phyloP scores from a whole-genome alignment of 495 filamentous ascomycete species.

The Hypoxylon intermedium region DNA sequence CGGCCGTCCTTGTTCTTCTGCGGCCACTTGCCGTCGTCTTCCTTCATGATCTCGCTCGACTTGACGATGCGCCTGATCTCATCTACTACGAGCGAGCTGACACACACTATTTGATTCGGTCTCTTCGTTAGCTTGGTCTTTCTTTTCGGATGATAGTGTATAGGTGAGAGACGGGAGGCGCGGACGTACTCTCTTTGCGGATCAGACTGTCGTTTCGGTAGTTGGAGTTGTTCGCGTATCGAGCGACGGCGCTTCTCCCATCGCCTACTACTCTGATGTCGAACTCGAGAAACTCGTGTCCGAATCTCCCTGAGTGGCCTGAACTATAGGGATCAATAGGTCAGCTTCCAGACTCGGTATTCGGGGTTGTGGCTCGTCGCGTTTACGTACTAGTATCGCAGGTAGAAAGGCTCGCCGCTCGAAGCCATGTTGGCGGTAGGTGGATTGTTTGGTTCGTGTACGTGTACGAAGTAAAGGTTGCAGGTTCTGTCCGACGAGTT shows the following conservation, averaged over 20 bases:
- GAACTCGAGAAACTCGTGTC: conserved; percentile 99
- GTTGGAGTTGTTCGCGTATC: conserved; percentile 99
- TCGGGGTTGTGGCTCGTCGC: neutral
- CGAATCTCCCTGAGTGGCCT: conserved; percentile 96
- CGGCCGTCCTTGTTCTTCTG: conserved; percentile 99
- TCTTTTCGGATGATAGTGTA: too few relatives aligned
- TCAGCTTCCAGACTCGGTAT: conserved; percentile 32
- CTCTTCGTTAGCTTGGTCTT: neutral
- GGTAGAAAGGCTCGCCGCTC: conserved; percentile 81
- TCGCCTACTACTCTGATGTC: conserved; percentile 93
- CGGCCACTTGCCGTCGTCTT: conserved; percentile 99
- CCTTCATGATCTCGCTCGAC: conserved; percentile 98
- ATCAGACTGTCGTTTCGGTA: conserved; percentile 99
- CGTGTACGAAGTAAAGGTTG: conserved; percentile 1
- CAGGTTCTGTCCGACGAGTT: conserved; percentile 3
- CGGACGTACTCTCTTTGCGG: conserved; percentile 92
- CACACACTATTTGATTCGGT: conserved; percentile 73
- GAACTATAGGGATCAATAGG: conserved; percentile 65
- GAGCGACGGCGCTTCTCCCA: conserved; percentile 90
- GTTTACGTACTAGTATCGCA: conserved; percentile 90
- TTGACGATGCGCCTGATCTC: conserved; percentile 98
- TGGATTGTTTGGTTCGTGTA: neutral
- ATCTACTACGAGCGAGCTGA: conserved; percentile 87
- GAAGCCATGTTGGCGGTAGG: conserved; percentile 33
- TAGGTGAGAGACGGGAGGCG: neutral